A percentile compares a stretch with the other conserved stretches of the same genome.
These are phyloP conservation scores for Pythium sukuiense DNA, from an alignment of 352 stramenopile species.

Conservation along the genomic window DNA sequence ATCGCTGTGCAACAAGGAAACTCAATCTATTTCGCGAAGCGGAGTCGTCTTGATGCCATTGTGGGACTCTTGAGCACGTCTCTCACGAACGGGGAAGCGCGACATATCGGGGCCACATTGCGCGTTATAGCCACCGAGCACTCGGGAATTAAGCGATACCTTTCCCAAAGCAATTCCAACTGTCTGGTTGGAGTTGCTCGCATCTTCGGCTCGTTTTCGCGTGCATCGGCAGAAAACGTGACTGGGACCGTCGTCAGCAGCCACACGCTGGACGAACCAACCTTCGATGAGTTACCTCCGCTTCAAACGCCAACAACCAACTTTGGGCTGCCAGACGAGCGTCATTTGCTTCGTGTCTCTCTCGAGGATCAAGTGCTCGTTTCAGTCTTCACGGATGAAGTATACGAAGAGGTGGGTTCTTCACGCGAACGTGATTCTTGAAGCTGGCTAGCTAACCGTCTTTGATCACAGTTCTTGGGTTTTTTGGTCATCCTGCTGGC, in stretches of 20 bases:
- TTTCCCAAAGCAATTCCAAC: conserved; percentile 2
- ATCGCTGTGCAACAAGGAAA: conserved; percentile 2
- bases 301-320: background rate
- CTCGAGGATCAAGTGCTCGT: conserved; percentile 7
- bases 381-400: conserved; percentile 19
- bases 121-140: background rate
- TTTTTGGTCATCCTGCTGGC: conserved; percentile 6
- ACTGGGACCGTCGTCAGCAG: background rate
- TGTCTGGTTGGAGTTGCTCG: conserved; percentile 11
- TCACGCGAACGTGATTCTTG: background rate
- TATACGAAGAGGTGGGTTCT: conserved; percentile 23
- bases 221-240: conserved; percentile 2
- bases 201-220: conserved; percentile 14
- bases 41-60: conserved; percentile 13
- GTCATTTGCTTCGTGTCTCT: conserved; percentile 8
- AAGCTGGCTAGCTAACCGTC: background rate
- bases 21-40: conserved; percentile 8
- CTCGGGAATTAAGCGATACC: conserved; percentile 17
- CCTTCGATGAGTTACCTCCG: background rate
- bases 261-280: background rate
- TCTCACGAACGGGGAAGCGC: conserved; percentile 18
- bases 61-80: conserved; percentile 9
- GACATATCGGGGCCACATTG: conserved; percentile 7
- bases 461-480: conserved; percentile 9
- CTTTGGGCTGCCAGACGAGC: background rate